Percentiles rank a stretch among this genome's conserved stretches.
Conservation (phyloP, 75 land plant species). For the Pinus albicaulis region DNA sequence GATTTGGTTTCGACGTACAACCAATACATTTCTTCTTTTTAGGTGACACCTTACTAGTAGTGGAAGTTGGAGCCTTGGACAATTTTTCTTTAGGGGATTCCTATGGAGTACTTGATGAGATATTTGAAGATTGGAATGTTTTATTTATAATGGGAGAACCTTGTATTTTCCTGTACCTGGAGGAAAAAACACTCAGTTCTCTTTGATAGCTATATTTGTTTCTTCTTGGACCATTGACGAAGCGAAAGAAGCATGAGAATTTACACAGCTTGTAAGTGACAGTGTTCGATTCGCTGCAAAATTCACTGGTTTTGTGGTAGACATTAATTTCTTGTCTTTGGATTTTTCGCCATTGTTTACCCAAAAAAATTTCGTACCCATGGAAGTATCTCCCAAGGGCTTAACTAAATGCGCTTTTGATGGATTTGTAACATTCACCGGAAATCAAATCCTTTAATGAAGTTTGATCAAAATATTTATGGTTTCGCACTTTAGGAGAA, state of each 20-base stretch:
- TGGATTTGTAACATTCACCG: neutral
- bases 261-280: neutral
- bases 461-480: neutral
- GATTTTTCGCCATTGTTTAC: neutral
- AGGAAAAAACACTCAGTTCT: conserved; percentile 14
- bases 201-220: conserved; percentile 12
- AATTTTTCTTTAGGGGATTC: neutral
- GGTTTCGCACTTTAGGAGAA: neutral
- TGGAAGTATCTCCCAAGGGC: neutral
- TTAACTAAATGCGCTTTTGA: neutral
- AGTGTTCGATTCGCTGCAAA: neutral
- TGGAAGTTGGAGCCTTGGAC: neutral
- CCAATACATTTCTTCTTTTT: conserved; percentile 12
- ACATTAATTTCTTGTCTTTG: neutral
- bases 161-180: conserved; percentile 57
- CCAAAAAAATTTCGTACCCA: neutral
- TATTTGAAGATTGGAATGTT: neutral
- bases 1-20: neutral
- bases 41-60: neutral
- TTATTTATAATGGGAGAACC: conserved; percentile 12
- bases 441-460: neutral
- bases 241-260: neutral
- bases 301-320: neutral
- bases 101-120: neutral
- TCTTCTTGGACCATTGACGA: conserved; percentile 1